Conservation (phyloP, 2,329 filamentous ascomycete species). For the Fusarium drepaniforme region DNA sequence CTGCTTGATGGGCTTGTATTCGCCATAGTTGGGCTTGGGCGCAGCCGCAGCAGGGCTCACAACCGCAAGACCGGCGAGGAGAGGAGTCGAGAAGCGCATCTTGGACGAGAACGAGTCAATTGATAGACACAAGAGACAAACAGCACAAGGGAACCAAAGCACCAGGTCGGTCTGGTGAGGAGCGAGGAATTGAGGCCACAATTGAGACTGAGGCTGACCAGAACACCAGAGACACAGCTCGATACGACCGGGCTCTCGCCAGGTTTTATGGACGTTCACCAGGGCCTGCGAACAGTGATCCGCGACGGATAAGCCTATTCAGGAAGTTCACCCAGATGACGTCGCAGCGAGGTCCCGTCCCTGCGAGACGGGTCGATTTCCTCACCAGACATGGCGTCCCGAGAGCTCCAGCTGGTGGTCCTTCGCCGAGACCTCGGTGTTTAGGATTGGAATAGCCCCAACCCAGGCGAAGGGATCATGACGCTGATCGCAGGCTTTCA, state of each 20-base stretch:
- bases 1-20: conserved; percentile 54
- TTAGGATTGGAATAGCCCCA: conserved; percentile 31
- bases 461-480: conserved; percentile 18
- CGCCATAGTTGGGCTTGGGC: conserved; percentile 37
- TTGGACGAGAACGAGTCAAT: conserved; percentile 22
- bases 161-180: conserved; percentile 11
- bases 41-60: conserved; percentile 43
- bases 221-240: not conserved
- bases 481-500: conserved; percentile 37
- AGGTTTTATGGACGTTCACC: conserved; percentile 33
- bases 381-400: conserved; percentile 5
- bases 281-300: conserved; percentile 17
- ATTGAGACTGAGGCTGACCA: conserved; percentile 28
- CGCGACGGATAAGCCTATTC: conserved; percentile 32
- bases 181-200: conserved; percentile 14
- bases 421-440: conserved; percentile 31
- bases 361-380: conserved; percentile 24
- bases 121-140: conserved; percentile 5
- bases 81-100: conserved; percentile 49
- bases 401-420: conserved; percentile 16
- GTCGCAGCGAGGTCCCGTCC: conserved; percentile 10
- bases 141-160: not conserved
- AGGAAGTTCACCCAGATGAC: conserved; percentile 27
- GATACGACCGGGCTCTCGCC: conserved; percentile 12
- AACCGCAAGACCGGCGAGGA: conserved; percentile 48